Evolutionary conservation across 1,139 yeast species (phyloP).

Genomic region (Yamadazyma sp.): DNA sequence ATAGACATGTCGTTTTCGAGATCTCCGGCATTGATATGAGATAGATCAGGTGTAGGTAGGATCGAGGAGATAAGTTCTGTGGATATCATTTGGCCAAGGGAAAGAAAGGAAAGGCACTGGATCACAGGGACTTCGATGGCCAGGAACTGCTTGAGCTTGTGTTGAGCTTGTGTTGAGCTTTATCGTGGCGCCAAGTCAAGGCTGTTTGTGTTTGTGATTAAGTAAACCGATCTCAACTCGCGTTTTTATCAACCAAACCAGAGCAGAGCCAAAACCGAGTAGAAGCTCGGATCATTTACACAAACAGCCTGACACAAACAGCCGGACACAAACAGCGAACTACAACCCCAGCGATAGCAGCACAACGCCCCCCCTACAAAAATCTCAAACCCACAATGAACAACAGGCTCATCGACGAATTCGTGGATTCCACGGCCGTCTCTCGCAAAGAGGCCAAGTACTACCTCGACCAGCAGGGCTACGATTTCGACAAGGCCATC

Average conservation of each 20-base stretch:
- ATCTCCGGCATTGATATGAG: conserved; percentile 22
- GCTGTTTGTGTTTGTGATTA: background rate
- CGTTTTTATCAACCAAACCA: no score
- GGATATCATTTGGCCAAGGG: conserved; percentile 7
- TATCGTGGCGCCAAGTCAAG: no score
- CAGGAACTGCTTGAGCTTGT: no score
- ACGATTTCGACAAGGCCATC: conserved; percentile 9
- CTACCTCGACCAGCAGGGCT: conserved; percentile 9
- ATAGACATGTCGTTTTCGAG: conserved; percentile 44
- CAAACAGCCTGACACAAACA: no score
- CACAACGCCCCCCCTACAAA: background rate
- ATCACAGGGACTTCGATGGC: no score
- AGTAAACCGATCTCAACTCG: no score
- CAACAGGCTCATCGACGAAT: conserved; percentile 7
- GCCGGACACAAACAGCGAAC: conserved; percentile 4
- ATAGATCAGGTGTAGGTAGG: conserved; percentile 13
- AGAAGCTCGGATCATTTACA: no score
- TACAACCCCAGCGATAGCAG: no score
- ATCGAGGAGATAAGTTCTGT: conserved; percentile 8
- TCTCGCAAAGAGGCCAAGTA: conserved; percentile 12
- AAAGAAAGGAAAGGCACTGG: no score
- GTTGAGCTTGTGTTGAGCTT: no score
- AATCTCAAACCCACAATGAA: background rate
- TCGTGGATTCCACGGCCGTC: conserved; percentile 16
- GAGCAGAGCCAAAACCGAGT: no score